phyloP scores from a whole-genome alignment of 768 basidiomycete species.

The Pulveroboletus sp. region DNA sequence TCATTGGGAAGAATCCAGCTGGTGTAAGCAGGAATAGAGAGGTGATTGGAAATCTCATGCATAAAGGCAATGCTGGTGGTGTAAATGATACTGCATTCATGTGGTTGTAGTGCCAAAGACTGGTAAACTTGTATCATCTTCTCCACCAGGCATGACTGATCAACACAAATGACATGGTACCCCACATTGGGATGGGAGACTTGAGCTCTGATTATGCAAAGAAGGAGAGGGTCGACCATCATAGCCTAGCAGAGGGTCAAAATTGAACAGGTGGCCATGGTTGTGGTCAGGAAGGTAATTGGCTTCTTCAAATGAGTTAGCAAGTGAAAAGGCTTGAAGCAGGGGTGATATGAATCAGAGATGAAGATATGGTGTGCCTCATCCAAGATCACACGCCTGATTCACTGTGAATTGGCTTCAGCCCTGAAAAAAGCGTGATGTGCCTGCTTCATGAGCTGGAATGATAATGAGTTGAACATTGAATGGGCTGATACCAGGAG shows the following conservation, averaged over 20 bases:
- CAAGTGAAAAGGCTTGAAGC: constrained; percentile 11
- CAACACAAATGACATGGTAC: neutral
- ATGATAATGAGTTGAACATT: constrained; percentile 3
- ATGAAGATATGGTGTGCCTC: constrained; percentile 9
- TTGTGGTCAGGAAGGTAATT: constrained; percentile 8
- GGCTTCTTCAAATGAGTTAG: constrained; percentile 9
- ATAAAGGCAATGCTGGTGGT: neutral
- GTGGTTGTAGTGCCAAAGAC: no score
- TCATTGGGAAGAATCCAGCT: constrained; percentile 2
- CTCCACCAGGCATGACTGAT: no score
- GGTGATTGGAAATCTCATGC: neutral
- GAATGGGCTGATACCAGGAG: neutral
- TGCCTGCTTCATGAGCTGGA: constrained; percentile 8
- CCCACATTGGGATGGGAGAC: neutral
- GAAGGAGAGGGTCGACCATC: neutral
- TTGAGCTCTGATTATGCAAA: neutral
- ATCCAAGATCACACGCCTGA: constrained; percentile 2
- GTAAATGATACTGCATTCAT: constrained; percentile 9
- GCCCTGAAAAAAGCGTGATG: neutral
- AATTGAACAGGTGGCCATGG: constrained; percentile 5
- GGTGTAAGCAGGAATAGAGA: constrained; percentile 1
- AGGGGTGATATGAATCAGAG: neutral
- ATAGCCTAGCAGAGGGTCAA: neutral
- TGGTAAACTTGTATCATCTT: no score
- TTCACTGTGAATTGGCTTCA: fast-evolving